phyloP scores from a whole-genome alignment of 169 alveolate genomes.

The Cyclospora cayetanensis region DNA sequence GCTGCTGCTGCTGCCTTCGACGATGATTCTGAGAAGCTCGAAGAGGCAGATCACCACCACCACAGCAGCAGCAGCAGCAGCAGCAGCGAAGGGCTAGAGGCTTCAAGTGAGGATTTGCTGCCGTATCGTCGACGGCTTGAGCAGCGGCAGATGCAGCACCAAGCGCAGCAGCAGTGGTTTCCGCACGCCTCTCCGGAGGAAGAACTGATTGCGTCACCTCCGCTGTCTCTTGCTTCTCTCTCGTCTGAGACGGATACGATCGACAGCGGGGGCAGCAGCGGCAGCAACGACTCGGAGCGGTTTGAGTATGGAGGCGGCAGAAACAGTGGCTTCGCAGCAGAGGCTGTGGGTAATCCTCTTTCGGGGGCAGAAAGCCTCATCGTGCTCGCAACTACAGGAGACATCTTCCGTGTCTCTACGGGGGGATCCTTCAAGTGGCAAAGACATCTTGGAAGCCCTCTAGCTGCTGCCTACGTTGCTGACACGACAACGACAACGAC shows the following conservation, averaged over 20 bases:
- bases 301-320: slow-evolving; percentile 14
- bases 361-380: slow-evolving; percentile 54
- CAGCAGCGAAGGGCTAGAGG: not conserved
- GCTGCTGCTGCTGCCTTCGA: slow-evolving; percentile 17
- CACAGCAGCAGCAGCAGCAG: not conserved
- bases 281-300: not conserved
- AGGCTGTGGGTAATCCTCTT: not conserved
- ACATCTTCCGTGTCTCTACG: slow-evolving; percentile 61
- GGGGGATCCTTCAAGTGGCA: slow-evolving; percentile 65
- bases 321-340: slow-evolving; percentile 1
- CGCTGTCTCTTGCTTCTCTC: slow-evolving; percentile 9
- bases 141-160: slow-evolving; percentile 17
- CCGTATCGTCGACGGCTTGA: slow-evolving; percentile 23
- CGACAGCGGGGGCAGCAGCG: slow-evolving; percentile 31
- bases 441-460: slow-evolving; percentile 45
- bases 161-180: not conserved
- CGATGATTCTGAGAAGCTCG: not conserved
- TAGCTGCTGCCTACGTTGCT: slow-evolving; percentile 61
- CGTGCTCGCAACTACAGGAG: slow-evolving; percentile 62
- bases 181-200: not conserved
- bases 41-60: no score
- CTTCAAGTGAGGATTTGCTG: slow-evolving; percentile 1
- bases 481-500: not conserved
- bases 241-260: not conserved
- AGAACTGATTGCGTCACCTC: not conserved